Evolutionary conservation across 73 alveolate species (phyloP).

Genomic region (Uronychia binucleata): DNA sequence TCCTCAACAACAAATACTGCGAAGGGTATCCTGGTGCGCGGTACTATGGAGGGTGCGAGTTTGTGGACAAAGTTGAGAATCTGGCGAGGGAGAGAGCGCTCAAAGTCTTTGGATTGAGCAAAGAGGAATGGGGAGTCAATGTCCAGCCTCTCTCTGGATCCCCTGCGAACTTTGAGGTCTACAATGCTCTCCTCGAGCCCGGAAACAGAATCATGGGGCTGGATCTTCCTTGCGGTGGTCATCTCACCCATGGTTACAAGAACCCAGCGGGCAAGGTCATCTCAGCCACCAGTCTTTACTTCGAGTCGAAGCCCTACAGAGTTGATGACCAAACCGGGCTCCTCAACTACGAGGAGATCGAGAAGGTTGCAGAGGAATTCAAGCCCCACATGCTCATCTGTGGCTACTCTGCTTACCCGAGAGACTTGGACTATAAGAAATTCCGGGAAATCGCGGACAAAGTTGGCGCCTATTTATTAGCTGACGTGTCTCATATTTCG

Average conservation of each 20-base stretch:
- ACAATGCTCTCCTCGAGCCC: constrained; percentile 90
- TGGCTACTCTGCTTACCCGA: constrained; percentile 94
- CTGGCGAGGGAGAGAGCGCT: constrained; percentile 89
- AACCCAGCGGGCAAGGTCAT: constrained; percentile 78
- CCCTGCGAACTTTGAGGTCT: constrained; percentile 96
- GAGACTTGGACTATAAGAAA: constrained; percentile 82
- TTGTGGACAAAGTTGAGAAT: constrained; percentile 86
- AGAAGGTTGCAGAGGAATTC: constrained; percentile 79
- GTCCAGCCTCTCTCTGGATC: constrained; percentile 96
- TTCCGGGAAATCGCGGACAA: constrained; percentile 83
- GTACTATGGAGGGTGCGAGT: constrained; percentile 94
- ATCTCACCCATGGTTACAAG: constrained; percentile 94
- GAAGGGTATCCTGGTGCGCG: constrained; percentile 97
- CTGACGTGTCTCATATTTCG: constrained; percentile 95
- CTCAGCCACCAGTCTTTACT: constrained; percentile 89
- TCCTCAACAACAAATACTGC: constrained; percentile 90
- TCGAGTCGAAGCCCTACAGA: constrained; percentile 87
- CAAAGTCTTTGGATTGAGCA: constrained; percentile 82
- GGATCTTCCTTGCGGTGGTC: constrained; percentile 96
- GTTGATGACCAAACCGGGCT: constrained; percentile 83
- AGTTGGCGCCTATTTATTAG: constrained; percentile 89
- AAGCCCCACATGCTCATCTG: constrained; percentile 94
- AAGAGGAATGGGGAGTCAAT: constrained; percentile 95
- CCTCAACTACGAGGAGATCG: constrained; percentile 91
- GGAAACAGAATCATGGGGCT: constrained; percentile 81